phyloP scores from a whole-genome alignment of 2,329 filamentous ascomycete species.

The Alternaria panax region DNA sequence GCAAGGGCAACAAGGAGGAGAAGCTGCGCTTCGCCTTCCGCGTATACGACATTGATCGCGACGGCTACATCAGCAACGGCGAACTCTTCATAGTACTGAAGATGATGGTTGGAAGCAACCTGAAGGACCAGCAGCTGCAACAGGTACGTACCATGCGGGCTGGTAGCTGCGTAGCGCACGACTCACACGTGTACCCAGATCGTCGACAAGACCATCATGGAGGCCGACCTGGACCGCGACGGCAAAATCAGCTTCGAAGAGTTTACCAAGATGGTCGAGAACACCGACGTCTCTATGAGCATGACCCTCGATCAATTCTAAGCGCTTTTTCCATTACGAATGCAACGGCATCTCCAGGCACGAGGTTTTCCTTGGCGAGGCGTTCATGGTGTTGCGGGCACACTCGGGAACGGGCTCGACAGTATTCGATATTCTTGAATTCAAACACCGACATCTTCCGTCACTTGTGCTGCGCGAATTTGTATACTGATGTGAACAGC shows the following conservation, averaged over 20 bases:
- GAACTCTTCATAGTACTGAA: conserved; percentile 99
- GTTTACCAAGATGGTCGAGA: conserved; percentile 99
- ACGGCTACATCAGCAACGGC: conserved; percentile 98
- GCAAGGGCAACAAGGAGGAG: conserved; percentile 98
- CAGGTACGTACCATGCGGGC: conserved; percentile 59
- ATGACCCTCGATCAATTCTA: conserved; percentile 68
- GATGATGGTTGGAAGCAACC: conserved; percentile 99
- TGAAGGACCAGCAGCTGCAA: conserved; percentile 98
- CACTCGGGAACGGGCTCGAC: conserved; percentile 25
- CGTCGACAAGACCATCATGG: conserved; percentile 99
- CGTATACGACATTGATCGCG: conserved; percentile 98
- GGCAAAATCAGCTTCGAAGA: conserved; percentile 99
- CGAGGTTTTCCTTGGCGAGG: conserved; percentile 40
- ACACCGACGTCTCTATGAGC: conserved; percentile 75
- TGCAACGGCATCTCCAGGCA: conserved; percentile 26
- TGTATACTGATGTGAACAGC: not conserved
- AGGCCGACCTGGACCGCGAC: conserved; percentile 93
- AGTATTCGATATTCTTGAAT: conserved; percentile 41
- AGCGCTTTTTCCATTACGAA: conserved; percentile 20
- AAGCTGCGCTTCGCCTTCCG: conserved; percentile 98
- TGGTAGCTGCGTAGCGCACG: not conserved
- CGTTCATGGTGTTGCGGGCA: conserved; percentile 42
- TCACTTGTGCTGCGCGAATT: not conserved
- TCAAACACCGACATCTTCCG: conserved; percentile 18
- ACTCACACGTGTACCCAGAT: conserved; percentile 63